These are phyloP conservation scores for Pseudogymnoascus sp. DNA, from an alignment of 2,329 filamentous ascomycete species.

Conservation along the genomic window DNA sequence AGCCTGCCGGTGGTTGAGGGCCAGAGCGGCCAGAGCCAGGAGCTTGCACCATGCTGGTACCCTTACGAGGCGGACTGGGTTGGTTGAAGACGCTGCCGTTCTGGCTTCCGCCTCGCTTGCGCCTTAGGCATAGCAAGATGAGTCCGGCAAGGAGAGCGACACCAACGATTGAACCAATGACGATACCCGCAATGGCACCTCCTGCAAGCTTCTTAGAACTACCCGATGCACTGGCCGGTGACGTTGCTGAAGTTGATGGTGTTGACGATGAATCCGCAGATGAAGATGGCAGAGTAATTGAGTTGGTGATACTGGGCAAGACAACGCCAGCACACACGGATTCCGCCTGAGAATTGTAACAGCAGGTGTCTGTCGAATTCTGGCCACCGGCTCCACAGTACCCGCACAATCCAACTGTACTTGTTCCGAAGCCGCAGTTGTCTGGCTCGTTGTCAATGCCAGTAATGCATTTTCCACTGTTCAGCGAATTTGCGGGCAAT, in stretches of 20 bases:
- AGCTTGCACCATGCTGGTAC: constrained; percentile 35
- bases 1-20: constrained; percentile 40
- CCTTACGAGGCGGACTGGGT: constrained; percentile 62
- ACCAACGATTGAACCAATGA: constrained; percentile 69
- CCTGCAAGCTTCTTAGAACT: constrained; percentile 53
- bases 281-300: constrained; percentile 51
- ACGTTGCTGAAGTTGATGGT: constrained; percentile 13
- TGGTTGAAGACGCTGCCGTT: constrained; percentile 79
- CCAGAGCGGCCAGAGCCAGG: constrained; percentile 30
- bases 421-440: constrained; percentile 77
- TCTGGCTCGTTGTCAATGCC: constrained; percentile 72
- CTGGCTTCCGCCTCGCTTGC: constrained; percentile 49
- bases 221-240: constrained; percentile 11
- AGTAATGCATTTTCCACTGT: constrained; percentile 61
- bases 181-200: constrained; percentile 86
- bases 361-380: constrained; percentile 94
- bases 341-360: constrained; percentile 71
- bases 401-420: constrained; percentile 68
- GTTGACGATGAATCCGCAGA: constrained; percentile 31
- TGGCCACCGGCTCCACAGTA: constrained; percentile 77
- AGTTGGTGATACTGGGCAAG: constrained; percentile 66
- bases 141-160: constrained; percentile 60
- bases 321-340: constrained; percentile 65
- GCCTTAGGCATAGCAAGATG: constrained; percentile 39
- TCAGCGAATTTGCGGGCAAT: constrained; percentile 67